These are phyloP conservation scores for Phoenix dactylifera DNA, from an alignment of 176 grass and related monocot species.

Conservation along the genomic window DNA sequence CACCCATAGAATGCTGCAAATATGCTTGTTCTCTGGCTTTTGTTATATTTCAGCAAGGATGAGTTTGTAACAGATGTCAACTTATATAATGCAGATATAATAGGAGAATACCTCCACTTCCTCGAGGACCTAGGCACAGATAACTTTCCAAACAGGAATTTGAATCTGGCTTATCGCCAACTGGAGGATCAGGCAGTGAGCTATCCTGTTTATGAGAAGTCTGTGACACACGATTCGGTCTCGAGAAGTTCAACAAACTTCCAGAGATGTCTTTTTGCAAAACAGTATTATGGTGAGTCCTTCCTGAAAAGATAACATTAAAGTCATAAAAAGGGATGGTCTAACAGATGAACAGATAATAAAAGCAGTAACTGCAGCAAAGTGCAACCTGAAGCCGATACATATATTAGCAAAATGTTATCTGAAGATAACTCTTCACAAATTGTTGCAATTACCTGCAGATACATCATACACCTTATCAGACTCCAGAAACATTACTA, in stretches of 20 bases:
- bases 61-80: background rate
- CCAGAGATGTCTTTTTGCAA: constrained; percentile 47
- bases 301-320: constrained; percentile 28
- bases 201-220: constrained; percentile 10
- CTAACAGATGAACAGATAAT: constrained; percentile 17
- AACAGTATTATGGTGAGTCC: constrained; percentile 37
- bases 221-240: background rate
- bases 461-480: constrained; percentile 10
- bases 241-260: constrained; percentile 23
- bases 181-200: constrained; percentile 6
- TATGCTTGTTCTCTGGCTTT: no score
- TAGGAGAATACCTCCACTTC: constrained; percentile 51
- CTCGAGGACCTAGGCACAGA: constrained; percentile 78
- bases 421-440: constrained; percentile 80
- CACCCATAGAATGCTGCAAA: no score
- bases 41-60: no score
- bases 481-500: background rate
- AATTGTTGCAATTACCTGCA: constrained; percentile 80
- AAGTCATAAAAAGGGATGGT: constrained; percentile 19
- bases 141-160: constrained; percentile 39
- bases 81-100: background rate
- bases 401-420: constrained; percentile 77
- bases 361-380: constrained; percentile 18
- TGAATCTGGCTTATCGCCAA: constrained; percentile 28
- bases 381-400: constrained; percentile 85